Evolutionary conservation across 1,284 basidiomycete species (phyloP).

Genomic region (Fomitopsis betulina): DNA sequence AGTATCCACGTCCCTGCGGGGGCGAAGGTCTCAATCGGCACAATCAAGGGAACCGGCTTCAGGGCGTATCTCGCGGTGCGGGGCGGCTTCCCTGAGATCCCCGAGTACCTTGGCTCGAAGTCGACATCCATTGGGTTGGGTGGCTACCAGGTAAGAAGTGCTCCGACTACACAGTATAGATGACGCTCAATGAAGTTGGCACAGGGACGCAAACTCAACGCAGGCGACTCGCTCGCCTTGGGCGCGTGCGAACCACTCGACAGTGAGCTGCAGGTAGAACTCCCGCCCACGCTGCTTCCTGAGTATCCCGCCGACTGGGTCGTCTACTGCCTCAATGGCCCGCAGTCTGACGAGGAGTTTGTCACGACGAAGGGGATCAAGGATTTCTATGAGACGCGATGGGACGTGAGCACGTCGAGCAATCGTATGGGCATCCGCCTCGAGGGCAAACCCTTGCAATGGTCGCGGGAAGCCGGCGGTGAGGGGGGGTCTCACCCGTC

Average conservation of each 20-base stretch:
- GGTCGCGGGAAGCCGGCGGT: conserved; percentile 59
- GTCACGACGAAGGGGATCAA: conserved; percentile 43
- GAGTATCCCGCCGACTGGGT: conserved; percentile 46
- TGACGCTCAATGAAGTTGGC: not conserved
- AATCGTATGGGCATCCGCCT: conserved; percentile 57
- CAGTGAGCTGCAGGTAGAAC: not conserved
- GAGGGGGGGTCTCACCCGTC: conserved; percentile 72
- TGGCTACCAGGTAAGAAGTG: conserved; percentile 44
- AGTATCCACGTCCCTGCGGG: conserved; percentile 42
- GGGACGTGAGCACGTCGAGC: conserved; percentile 53
- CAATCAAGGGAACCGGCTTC: conserved; percentile 32
- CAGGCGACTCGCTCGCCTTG: conserved; percentile 41
- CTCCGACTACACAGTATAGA: not conserved
- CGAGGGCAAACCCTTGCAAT: conserved; percentile 46
- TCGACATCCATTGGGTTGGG: conserved; percentile 59
- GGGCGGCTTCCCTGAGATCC: conserved; percentile 59
- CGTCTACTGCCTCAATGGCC: conserved; percentile 55
- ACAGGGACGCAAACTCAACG: conserved; percentile 50
- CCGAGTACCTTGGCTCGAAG: conserved; percentile 57
- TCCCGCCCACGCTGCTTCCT: conserved; percentile 32
- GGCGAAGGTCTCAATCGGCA: conserved; percentile 39
- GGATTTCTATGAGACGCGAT: conserved; percentile 43
- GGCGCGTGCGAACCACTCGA: conserved; percentile 25
- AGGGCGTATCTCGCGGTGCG: conserved; percentile 53
- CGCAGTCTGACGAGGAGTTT: conserved; percentile 59